A percentile compares a stretch with the other conserved stretches of the same genome.
Evolutionary conservation across 2,329 filamentous ascomycete species (phyloP).

Genomic region (Hirsutella thompsonii): DNA sequence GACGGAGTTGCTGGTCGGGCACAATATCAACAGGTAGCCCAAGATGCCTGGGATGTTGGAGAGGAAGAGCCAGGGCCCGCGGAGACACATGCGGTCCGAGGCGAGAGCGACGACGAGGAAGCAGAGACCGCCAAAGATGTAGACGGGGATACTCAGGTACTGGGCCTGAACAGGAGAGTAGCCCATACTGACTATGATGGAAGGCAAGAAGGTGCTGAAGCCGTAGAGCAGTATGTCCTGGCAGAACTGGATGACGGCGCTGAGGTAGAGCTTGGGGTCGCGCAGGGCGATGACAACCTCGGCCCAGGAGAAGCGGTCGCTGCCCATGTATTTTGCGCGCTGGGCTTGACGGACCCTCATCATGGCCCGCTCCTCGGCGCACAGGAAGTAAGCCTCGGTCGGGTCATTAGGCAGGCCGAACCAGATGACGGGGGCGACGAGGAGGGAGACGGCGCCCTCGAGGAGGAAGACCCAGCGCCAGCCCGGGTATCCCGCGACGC

Average conservation of each 20-base stretch:
- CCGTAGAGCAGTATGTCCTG: slow-evolving; percentile 40
- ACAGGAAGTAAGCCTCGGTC: slow-evolving; percentile 33
- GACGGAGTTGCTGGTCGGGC: slow-evolving; percentile 32
- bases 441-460: slow-evolving; percentile 30
- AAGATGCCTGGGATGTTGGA: slow-evolving; percentile 36
- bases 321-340: slow-evolving; percentile 32
- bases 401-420: slow-evolving; percentile 34
- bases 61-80: slow-evolving; percentile 37
- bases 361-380: slow-evolving; percentile 31
- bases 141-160: slow-evolving; percentile 44
- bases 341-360: slow-evolving; percentile 34
- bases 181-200: slow-evolving; percentile 38
- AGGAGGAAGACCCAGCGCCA: slow-evolving; percentile 40
- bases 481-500: slow-evolving; percentile 26
- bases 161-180: slow-evolving; percentile 37
- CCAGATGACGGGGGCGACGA: slow-evolving; percentile 28
- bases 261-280: slow-evolving; percentile 38
- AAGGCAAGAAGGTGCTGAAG: slow-evolving; percentile 45
- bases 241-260: slow-evolving; percentile 34
- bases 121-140: slow-evolving; percentile 30
- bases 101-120: slow-evolving; percentile 31
- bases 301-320: slow-evolving; percentile 33
- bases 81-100: slow-evolving; percentile 27
- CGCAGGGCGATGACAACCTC: slow-evolving; percentile 32
- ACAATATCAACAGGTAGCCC: slow-evolving; percentile 34